Conservation (phyloP, 164 flowering plant genomes). For the Vitis rupestris region DNA sequence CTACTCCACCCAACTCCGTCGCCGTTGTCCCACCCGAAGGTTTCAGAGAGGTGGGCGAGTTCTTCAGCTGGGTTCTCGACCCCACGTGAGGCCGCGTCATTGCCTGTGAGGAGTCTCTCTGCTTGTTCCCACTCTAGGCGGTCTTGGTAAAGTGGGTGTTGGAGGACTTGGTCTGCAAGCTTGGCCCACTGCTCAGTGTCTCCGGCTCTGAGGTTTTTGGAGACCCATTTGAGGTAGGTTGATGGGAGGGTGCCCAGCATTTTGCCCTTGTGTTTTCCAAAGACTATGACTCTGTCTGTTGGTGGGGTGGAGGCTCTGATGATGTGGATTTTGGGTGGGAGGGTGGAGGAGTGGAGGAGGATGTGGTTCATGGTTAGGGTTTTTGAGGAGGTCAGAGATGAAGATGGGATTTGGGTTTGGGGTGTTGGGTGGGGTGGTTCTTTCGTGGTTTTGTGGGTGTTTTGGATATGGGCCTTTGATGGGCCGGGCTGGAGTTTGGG, state of each 20-base stretch:
- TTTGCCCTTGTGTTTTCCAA: constrained; percentile 76
- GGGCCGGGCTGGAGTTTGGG: too few species aligned
- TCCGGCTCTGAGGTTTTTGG: constrained; percentile 60
- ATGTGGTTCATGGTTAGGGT: too few species aligned
- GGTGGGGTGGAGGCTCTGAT: constrained; percentile 25
- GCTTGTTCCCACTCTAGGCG: constrained; percentile 82
- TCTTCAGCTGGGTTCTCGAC: constrained; percentile 29
- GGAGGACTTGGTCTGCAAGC: constrained; percentile 73
- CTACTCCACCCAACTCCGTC: constrained; percentile 64
- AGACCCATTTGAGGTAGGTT: constrained; percentile 77
- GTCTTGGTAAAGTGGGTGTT: constrained; percentile 74
- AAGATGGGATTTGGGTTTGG: too few species aligned
- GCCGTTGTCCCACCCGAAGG: constrained; percentile 80
- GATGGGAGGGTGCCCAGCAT: constrained; percentile 84
- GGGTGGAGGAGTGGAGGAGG: too few species aligned
- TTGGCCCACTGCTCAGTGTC: constrained; percentile 66
- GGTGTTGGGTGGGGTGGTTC: too few species aligned
- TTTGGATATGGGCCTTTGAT: too few species aligned
- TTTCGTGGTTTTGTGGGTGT: too few species aligned
- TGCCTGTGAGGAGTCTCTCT: constrained; percentile 46
- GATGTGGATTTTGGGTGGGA: too few species aligned
- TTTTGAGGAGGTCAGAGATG: too few species aligned
- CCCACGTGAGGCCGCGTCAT: background rate
- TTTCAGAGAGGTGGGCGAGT: constrained; percentile 59
- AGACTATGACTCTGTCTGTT: constrained; percentile 64